Evolutionary conservation across 2,329 filamentous ascomycete genomes (phyloP).

Genomic region (Endoconidiophora laricicola): DNA sequence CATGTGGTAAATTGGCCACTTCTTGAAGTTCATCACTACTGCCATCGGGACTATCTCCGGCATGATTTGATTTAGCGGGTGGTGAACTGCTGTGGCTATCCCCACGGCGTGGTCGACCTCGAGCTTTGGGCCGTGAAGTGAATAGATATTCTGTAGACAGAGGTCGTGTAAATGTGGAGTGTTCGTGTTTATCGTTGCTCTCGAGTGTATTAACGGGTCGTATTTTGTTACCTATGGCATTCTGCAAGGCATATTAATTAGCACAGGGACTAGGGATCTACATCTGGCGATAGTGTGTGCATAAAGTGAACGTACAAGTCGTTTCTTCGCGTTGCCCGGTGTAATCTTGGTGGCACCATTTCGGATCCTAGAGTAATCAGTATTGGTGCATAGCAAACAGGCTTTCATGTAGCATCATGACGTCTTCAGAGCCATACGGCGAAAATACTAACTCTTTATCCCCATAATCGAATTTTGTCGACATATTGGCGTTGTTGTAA

Average conservation of each 20-base stretch:
- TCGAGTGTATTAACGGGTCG: too few relatives aligned
- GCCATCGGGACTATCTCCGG: background rate
- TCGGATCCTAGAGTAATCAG: background rate
- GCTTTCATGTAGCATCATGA: background rate
- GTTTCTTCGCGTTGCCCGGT: constrained; percentile 1
- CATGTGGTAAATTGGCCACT: background rate
- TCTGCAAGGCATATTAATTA: too few relatives aligned
- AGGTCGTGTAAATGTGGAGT: too few relatives aligned
- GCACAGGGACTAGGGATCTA: too few relatives aligned
- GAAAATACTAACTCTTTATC: constrained; percentile 1
- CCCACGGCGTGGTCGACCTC: too few relatives aligned
- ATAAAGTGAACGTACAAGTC: constrained; percentile 1
- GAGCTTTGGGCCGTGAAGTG: too few relatives aligned
- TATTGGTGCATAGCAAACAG: background rate
- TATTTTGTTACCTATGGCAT: too few relatives aligned
- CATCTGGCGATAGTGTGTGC: background rate
- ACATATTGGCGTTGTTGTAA: constrained; percentile 4
- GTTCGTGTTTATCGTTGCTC: too few relatives aligned
- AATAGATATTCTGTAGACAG: background rate
- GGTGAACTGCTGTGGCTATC: too few relatives aligned
- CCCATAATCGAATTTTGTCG: constrained; percentile 1
- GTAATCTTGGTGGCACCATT: constrained; percentile 1
- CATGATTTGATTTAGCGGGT: too few relatives aligned
- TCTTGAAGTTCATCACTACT: background rate
- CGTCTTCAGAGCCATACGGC: background rate